Evolutionary conservation across 2,329 filamentous ascomycete species (phyloP), one percentile per base, ranked within the genome.

Genomic region (Cercospora citrullina): DNA sequence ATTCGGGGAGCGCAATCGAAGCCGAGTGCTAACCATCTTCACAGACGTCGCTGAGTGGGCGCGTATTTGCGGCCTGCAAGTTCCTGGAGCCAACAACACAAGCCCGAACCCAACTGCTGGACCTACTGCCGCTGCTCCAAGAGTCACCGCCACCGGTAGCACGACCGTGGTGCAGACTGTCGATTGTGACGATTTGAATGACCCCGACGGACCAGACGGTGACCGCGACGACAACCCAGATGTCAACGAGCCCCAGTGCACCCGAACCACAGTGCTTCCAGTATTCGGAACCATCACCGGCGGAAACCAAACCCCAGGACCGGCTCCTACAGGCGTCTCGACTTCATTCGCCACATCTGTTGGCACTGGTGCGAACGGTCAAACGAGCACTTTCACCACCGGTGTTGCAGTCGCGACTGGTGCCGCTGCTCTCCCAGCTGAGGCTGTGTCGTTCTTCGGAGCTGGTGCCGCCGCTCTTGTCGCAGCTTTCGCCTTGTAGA

Each of bases 381-480:
- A 28, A 3, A 23, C 62, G 28, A 33, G 45, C 5, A 39, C 51
- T 7, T 64, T 57, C 33, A 64, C 62, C 2, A 28, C 31, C 10
- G 48, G 45, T 39, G 48, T 64, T 28, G 16, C 48, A 14, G 23
- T 33, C 3, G 53, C 26, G 5, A 57, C 62, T 30, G 62, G 62
- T 23, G 62, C 48, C 36, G 62, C 62, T 1, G 62, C 48, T 12
- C 28, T 64, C 14, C 62, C 62, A 30, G 62, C 62, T 28, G 62
- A 51, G 31, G 62, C 62, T 39, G 62, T 26, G 45, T 51, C 45
- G 45, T 51, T 51, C 18, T 51, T 51, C 45, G 45, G 45, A 42
- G 62, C 62, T 39, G 62, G 62, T 18, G 62, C 62, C 16, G 62
- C 62, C n/a, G 62, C 62, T 21, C 62, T 64, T 21, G n/a, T 64